phyloP scores from a whole-genome alignment of 2,329 filamentous ascomycete genomes.

The Exophiala sp. region DNA sequence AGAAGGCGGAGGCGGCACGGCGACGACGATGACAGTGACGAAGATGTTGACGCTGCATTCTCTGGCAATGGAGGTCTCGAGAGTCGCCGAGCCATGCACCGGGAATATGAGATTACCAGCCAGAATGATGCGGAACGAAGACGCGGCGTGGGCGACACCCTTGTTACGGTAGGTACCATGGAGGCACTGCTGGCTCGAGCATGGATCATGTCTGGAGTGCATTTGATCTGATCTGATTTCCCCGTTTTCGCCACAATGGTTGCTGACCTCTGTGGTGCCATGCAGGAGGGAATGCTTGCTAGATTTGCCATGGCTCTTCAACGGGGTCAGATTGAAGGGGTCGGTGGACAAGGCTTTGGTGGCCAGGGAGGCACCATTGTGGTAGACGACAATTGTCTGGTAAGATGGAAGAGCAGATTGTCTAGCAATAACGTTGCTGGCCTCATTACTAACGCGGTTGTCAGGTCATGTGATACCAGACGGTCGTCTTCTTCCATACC shows the following conservation, averaged over 20 bases:
- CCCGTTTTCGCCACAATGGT: neutral
- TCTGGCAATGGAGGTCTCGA: constrained; percentile 44
- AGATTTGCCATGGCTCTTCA: constrained; percentile 43
- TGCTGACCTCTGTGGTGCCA: constrained; percentile 22
- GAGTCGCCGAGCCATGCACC: constrained; percentile 58
- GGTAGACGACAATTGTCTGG: constrained; percentile 45
- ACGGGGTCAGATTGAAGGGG: constrained; percentile 34
- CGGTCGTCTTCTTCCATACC: neutral
- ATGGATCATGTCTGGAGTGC: constrained; percentile 24
- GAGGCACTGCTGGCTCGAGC: constrained; percentile 27
- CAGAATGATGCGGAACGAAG: constrained; percentile 60
- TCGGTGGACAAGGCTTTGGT: constrained; percentile 29
- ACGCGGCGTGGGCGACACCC: constrained; percentile 56
- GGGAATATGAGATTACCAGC: constrained; percentile 59
- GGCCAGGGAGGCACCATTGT: constrained; percentile 36
- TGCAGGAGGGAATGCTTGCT: constrained; percentile 47
- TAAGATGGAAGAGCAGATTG: constrained; percentile 27
- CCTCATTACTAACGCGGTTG: neutral
- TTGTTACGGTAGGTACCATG: constrained; percentile 50
- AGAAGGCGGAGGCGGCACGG: constrained; percentile 17
- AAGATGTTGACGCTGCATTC: constrained; percentile 3
- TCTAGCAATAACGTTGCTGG: neutral
- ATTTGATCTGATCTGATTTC: constrained; percentile 25
- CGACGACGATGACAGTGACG: constrained; percentile 17
- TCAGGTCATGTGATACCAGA: constrained; percentile 1